A percentile compares a stretch with the other conserved stretches of the same genome.
Evolutionary conservation across 495 filamentous ascomycete genomes (phyloP).

Genomic region (Penicillium coprophilum): DNA sequence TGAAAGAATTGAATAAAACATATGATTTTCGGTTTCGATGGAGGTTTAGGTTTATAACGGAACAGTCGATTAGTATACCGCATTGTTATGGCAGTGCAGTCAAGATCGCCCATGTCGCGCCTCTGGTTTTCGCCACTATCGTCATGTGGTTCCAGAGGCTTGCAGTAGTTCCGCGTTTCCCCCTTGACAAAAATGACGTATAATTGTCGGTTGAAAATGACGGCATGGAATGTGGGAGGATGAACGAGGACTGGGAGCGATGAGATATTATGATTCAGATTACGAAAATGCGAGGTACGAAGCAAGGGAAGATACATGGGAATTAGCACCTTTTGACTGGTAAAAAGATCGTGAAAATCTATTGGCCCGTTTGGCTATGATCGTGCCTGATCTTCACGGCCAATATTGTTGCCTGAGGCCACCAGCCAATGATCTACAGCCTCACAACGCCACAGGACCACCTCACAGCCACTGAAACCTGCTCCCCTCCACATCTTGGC

Average conservation of each 20-base stretch:
- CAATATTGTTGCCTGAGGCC: conserved; percentile 4
- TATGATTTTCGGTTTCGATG: not conserved
- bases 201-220: not conserved
- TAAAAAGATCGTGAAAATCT: not conserved
- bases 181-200: conserved; percentile 5
- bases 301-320: not conserved
- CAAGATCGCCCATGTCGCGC: not conserved
- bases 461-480: conserved; percentile 7
- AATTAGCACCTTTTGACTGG: not conserved
- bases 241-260: too few relatives aligned
- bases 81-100: not conserved
- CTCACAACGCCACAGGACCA: conserved; percentile 7
- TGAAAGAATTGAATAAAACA: conserved; percentile 27
- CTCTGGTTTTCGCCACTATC: conserved; percentile 9
- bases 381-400: conserved; percentile 7
- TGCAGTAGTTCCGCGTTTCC: not conserved
- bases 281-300: not conserved
- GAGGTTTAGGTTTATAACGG: not conserved
- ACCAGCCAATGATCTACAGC: not conserved
- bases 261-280: not conserved
- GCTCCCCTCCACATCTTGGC: conserved; percentile 4
- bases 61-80: not conserved
- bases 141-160: conserved; percentile 2
- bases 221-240: not conserved
- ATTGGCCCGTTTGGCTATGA: not conserved